Base-by-base conservation (phyloP, 1,284 basidiomycete genomes). In the Hymenochaete sp. region DNA sequence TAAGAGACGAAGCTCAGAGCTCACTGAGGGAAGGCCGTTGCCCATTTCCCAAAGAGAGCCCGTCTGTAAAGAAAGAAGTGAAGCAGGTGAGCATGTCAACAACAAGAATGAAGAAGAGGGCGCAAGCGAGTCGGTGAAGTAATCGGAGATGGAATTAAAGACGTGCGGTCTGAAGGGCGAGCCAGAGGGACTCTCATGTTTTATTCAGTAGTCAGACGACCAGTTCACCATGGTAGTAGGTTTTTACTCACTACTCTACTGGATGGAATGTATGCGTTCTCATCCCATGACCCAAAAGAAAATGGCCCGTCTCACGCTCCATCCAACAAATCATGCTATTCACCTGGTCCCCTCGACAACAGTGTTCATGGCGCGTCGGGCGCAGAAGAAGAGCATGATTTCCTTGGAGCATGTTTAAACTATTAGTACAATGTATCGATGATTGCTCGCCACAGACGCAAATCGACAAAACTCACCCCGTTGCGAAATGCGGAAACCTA, bases 41-140 rank as follows among this genome's bases (percentile, higher is more conserved):
- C 32, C 32, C 13, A 35, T 51, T 44, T 51, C 45, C 49, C 49
- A 51, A 13, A 45, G 49, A 18, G 49, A 51, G 42, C 49, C 47
- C n/a, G 49, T 47, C 13, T 40, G 22, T 7, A 44, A 50, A 19
- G 43, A 42, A 29, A 28, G 22, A 19, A 38, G 19, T 31, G 32
- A 33, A 16, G 28, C n/a, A 35, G 46, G 46, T 16, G 46, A 48
- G 11, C 41, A 22, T n/a, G 45, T 45, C 26, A 42, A 47, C 35
- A 39, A 41, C 22, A 47, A 22, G 14, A 42, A 47, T 7, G 40
- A 47, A n/a, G 48, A 45, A 31, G 44, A 46, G 14, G 48, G 42
- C 21, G 40, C 8, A 42, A 44, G 48, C 5, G 48, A 50, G 28
- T 50, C 48, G 5, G 35, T 13, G 33, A 42, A 50, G 16, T 38